These are phyloP conservation scores for Fonsecaea pugnacius DNA, from an alignment of 2,329 filamentous ascomycete genomes.

Conservation along the genomic window DNA sequence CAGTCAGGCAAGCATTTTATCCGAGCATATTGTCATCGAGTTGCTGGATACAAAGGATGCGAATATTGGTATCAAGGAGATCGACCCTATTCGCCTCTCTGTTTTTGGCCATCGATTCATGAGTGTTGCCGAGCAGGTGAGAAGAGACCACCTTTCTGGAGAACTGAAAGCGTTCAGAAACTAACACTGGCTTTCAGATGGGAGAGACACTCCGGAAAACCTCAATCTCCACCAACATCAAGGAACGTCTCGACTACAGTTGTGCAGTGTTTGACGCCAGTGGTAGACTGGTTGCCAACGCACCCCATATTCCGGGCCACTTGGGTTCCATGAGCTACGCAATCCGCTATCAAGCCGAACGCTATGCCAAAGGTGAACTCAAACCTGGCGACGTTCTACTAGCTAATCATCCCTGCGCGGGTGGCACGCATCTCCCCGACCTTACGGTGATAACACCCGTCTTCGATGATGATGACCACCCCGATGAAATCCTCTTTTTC, in stretches of 20 bases:
- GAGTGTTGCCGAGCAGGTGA: constrained; percentile 70
- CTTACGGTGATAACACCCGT: constrained; percentile 78
- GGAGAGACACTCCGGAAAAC: constrained; percentile 78
- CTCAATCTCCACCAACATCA: constrained; percentile 77
- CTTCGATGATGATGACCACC: constrained; percentile 66
- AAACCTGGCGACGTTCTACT: constrained; percentile 77
- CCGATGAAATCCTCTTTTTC: constrained; percentile 71
- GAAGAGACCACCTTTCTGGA: not conserved
- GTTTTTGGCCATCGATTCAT: constrained; percentile 84
- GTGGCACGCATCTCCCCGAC: constrained; percentile 80
- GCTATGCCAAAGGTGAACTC: constrained; percentile 70
- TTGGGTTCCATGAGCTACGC: constrained; percentile 85
- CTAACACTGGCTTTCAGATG: constrained; percentile 61
- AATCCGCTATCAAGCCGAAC: constrained; percentile 71
- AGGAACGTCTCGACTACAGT: constrained; percentile 79
- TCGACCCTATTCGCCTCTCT: constrained; percentile 76
- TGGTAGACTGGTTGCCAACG: constrained; percentile 69
- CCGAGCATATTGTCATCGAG: constrained; percentile 48
- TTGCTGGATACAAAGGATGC: constrained; percentile 66
- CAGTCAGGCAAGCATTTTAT: constrained; percentile 45
- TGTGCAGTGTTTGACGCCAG: constrained; percentile 79
- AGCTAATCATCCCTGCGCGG: constrained; percentile 77
- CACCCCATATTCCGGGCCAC: constrained; percentile 80
- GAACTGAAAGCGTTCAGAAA: not conserved
- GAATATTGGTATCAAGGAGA: constrained; percentile 46